Evolutionary conservation across 192 early-diverging fungal genomes (phyloP).

Genomic region (Entrophospora sp.): DNA sequence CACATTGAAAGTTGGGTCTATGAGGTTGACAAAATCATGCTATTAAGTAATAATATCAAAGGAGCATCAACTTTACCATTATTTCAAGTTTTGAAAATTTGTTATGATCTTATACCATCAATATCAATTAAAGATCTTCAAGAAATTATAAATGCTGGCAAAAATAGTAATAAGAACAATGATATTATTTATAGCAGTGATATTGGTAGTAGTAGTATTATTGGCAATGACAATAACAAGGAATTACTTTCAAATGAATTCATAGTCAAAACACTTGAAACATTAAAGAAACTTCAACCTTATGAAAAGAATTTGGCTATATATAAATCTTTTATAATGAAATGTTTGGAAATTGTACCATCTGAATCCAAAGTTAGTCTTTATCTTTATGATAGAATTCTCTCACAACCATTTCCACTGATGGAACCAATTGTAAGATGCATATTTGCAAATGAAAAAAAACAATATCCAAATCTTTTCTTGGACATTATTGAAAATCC

Average conservation of each 20-base stretch:
- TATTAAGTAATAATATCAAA: background rate
- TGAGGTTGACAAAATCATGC: background rate
- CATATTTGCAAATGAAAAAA: constrained; percentile 12
- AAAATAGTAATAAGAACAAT: too few relatives aligned
- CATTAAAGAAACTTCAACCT: background rate
- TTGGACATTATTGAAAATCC: background rate
- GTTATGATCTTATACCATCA: constrained; percentile 13
- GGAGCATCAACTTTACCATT: background rate
- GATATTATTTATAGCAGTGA: too few relatives aligned
- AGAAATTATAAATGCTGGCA: background rate
- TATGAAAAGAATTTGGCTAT: background rate
- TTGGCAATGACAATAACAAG: background rate
- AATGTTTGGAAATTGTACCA: constrained; percentile 10
- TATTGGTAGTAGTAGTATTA: too few relatives aligned
- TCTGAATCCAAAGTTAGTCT: background rate
- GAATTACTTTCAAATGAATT: background rate
- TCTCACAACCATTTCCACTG: constrained; percentile 18
- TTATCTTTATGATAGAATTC: constrained; percentile 10
- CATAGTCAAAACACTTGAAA: background rate
- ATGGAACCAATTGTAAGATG: background rate
- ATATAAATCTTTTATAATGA: background rate
- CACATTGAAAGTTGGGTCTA: too few relatives aligned
- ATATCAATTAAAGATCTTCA: background rate
- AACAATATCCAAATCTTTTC: background rate
- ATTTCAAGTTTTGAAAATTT: constrained; percentile 17